Conservation (phyloP, 2,329 filamentous ascomycete genomes). For the Ophiostoma sp. region DNA sequence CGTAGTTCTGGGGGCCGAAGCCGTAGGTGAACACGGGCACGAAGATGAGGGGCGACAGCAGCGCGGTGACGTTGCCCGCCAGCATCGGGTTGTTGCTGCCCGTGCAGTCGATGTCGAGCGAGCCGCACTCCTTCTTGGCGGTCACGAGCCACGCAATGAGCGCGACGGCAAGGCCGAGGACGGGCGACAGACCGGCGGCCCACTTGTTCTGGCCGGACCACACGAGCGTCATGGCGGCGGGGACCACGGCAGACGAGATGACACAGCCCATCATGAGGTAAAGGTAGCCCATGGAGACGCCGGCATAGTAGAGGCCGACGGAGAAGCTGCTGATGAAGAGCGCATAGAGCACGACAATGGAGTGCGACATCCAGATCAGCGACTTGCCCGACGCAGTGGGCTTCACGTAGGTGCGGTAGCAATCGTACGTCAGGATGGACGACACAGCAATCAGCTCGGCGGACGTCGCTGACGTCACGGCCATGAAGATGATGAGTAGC, state of each 20-base stretch:
- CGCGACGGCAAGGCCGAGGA: constrained; percentile 62
- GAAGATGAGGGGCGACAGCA: constrained; percentile 70
- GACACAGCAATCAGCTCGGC: constrained; percentile 83
- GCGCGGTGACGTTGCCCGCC: constrained; percentile 75
- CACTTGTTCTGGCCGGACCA: constrained; percentile 76
- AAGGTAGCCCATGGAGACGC: constrained; percentile 76
- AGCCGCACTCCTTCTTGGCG: constrained; percentile 61
- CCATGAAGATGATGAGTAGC: constrained; percentile 80
- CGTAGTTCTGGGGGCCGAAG: constrained; percentile 70
- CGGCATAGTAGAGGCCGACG: constrained; percentile 66
- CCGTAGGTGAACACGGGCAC: constrained; percentile 68
- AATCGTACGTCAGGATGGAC: constrained; percentile 81
- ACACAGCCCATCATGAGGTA: constrained; percentile 81
- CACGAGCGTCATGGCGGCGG: constrained; percentile 71
- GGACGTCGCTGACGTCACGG: constrained; percentile 77
- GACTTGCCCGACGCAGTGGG: constrained; percentile 67
- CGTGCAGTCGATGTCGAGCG: constrained; percentile 65
- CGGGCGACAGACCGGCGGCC: constrained; percentile 64
- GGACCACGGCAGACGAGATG: constrained; percentile 78
- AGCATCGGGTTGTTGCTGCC: constrained; percentile 86
- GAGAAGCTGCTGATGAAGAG: constrained; percentile 72
- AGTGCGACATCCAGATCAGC: constrained; percentile 75
- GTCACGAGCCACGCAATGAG: constrained; percentile 75
- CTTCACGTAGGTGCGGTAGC: constrained; percentile 83
- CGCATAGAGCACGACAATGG: constrained; percentile 64